phyloP scores from a whole-genome alignment of 2,329 filamentous ascomycete genomes.

The Penicillium psychrosexuale region DNA sequence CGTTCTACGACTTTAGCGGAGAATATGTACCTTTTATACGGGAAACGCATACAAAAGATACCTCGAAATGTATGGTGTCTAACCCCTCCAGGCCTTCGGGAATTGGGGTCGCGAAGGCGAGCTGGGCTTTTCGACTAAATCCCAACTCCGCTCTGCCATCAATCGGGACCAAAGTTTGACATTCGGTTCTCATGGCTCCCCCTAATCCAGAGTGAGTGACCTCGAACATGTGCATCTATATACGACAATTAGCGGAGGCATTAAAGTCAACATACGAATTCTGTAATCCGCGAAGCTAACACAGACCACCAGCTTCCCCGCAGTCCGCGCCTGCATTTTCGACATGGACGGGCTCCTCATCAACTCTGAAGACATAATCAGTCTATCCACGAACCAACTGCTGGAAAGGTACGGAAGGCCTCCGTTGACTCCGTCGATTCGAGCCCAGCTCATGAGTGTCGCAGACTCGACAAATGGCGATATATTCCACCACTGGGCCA shows the following conservation, averaged over 20 bases:
- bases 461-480: slow-evolving; percentile 24
- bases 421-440: slow-evolving; percentile 15
- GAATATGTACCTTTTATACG: neutral
- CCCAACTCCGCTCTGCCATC: neutral
- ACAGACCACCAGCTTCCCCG: slow-evolving; percentile 19
- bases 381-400: slow-evolving; percentile 16
- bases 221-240: neutral
- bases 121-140: neutral
- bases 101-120: neutral
- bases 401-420: slow-evolving; percentile 22
- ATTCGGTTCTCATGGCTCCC: neutral
- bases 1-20: neutral
- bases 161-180: neutral
- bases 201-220: neutral
- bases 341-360: slow-evolving; percentile 37
- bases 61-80: neutral
- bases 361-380: slow-evolving; percentile 35
- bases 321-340: slow-evolving; percentile 35
- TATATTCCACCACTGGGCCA: slow-evolving; percentile 34
- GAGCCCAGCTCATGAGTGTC: slow-evolving; percentile 25
- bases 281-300: slow-evolving; percentile 3
- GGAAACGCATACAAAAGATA: neutral
- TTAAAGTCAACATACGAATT: neutral
- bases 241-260: neutral
- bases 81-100: neutral